Evolutionary conservation across 2,329 filamentous ascomycete species (phyloP).

Genomic region (Verticillium alfalfae): DNA sequence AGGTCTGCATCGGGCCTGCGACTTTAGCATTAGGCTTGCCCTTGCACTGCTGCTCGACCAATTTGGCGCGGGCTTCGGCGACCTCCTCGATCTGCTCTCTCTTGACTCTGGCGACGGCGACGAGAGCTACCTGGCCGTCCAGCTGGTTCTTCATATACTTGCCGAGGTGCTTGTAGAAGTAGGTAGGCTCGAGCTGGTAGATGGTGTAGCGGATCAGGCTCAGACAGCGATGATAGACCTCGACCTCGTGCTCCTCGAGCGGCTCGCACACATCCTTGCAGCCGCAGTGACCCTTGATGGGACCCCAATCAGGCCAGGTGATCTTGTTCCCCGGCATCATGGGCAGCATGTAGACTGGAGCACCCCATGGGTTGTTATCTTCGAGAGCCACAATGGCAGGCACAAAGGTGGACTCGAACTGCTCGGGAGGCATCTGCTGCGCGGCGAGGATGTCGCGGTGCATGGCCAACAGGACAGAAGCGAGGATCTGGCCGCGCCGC

Average conservation of each 20-base stretch:
- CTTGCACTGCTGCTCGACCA: background rate
- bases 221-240: constrained; percentile 1
- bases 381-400: background rate
- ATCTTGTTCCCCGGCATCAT: background rate
- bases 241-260: background rate
- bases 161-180: background rate
- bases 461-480: background rate
- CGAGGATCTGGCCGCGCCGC: background rate
- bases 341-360: background rate
- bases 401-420: background rate
- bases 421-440: background rate
- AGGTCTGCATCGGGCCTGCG: background rate
- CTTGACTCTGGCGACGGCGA: background rate
- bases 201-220: background rate
- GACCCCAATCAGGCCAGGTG: background rate
- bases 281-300: background rate
- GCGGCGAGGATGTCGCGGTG: background rate
- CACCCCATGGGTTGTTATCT: background rate
- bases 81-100: background rate
- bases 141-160: background rate
- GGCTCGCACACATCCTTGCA: background rate
- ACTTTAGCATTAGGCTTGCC: background rate
- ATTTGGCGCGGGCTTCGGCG: background rate
- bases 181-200: background rate
- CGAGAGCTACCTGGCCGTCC: background rate